Conservation (phyloP, 306 rosid genomes). For the Canavalia ensiformis region DNA sequence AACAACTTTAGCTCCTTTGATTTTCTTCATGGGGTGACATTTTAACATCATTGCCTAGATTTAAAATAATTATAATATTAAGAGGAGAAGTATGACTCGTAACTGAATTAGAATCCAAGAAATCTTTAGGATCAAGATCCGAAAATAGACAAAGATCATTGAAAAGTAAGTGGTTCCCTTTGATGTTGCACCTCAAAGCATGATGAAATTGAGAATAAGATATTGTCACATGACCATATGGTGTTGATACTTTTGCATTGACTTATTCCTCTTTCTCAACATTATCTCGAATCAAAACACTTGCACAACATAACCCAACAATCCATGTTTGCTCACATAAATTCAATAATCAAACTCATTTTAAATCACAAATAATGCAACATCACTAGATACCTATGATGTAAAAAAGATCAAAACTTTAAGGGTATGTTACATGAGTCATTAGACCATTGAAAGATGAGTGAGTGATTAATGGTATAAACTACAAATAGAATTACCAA, state of each 20-base stretch:
- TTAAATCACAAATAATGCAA: slow-evolving; percentile 4
- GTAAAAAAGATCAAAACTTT: slow-evolving; percentile 48
- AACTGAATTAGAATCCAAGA: slow-evolving; percentile 77
- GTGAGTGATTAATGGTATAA: slow-evolving; percentile 12
- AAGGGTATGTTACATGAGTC: not conserved
- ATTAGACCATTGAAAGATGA: slow-evolving; percentile 4
- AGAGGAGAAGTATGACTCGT: slow-evolving; percentile 93
- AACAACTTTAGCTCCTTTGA: slow-evolving; percentile 75
- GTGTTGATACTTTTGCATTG: slow-evolving; percentile 76
- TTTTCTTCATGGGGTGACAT: slow-evolving; percentile 57
- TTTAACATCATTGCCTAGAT: slow-evolving; percentile 61
- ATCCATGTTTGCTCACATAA: not conserved
- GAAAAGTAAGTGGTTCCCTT: slow-evolving; percentile 61
- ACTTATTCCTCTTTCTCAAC: slow-evolving; percentile 88
- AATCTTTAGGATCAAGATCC: slow-evolving; percentile 70
- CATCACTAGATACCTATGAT: not conserved
- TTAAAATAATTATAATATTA: slow-evolving; percentile 71
- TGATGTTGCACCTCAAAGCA: slow-evolving; percentile 58
- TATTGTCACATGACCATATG: slow-evolving; percentile 56
- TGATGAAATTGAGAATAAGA: slow-evolving; percentile 57
- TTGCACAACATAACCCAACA: slow-evolving; percentile 41
- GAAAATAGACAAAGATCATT: slow-evolving; percentile 76
- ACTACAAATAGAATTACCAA: slow-evolving; percentile 1
- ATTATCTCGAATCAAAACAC: slow-evolving; percentile 57
- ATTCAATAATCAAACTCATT: slow-evolving; percentile 26